Evolutionary conservation across 768 basidiomycete genomes (phyloP).

Genomic region (Mycena kentingensis): DNA sequence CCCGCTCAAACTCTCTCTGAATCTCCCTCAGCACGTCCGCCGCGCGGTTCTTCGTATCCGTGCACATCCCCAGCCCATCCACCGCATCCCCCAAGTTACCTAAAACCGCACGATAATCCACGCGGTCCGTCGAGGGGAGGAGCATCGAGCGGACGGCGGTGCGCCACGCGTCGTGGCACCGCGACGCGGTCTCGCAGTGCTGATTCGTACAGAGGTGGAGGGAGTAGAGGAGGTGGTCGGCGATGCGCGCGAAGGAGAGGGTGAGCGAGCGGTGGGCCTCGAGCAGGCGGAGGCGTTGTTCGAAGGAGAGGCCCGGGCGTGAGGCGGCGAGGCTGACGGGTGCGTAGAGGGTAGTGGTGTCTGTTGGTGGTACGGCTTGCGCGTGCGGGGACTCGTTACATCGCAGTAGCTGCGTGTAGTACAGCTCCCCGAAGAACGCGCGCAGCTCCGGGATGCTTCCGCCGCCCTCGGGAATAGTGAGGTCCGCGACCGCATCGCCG

Average conservation of each 20-base stretch:
- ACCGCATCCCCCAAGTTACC: not conserved
- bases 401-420: slow-evolving; percentile 4
- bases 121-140: not conserved
- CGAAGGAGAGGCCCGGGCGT: not conserved
- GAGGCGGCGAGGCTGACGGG: not conserved
- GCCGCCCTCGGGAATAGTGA: too few species aligned
- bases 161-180: not conserved
- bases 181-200: not conserved
- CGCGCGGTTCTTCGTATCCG: not conserved
- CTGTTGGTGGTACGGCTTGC: too few species aligned
- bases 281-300: slow-evolving; percentile 5
- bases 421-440: not conserved
- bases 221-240: not conserved
- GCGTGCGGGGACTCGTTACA: not conserved
- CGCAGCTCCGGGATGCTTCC: slow-evolving; percentile 1
- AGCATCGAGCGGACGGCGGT: not conserved
- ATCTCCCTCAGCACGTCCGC: not conserved
- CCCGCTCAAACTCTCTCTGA: not conserved
- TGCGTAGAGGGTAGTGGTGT: not conserved
- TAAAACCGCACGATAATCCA: not conserved
- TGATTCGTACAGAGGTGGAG: not conserved
- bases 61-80: not conserved
- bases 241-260: slow-evolving; percentile 6
- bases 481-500: not conserved
- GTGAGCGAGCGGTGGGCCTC: slow-evolving; percentile 2